Base-by-base conservation (phyloP, 441 rosid genomes). In the Biscutella laevigata region DNA sequence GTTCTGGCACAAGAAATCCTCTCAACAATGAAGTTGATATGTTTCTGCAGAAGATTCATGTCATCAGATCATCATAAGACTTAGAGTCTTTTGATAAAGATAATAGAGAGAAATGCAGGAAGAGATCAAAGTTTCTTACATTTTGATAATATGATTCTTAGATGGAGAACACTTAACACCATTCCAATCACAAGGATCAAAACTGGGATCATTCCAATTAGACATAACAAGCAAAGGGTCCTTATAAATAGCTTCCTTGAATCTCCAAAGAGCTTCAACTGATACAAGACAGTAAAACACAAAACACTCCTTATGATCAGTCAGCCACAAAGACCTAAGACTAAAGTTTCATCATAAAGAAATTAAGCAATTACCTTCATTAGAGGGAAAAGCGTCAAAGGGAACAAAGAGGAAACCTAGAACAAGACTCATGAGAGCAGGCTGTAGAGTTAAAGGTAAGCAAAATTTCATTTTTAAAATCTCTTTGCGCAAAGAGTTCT, bases 1-100 rank as follows among this genome's bases (percentile, higher is more conserved):
- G 57, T 34, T 92, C 94, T 11, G 86, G 86, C 32, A 92, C 81
- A 59, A 92, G 73, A 68, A 82, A 86, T 24, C 99, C 99, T 68
- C 71, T 81, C 33, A 92, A 36, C 42, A 75, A 78, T 14, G 77
- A 59, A 29, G 66, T 66, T 2, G 92, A 66, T 26, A 92, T 71
- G 68, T 88, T 88, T 78, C 99, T 88, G 80, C 75, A n/a, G n/a
- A 70, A 15, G 30, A 24, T 20, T n/a, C 48, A 53, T 13, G 24
- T 19, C 47, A 42, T 25, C 33, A 39, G 48, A 49, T 22, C 26
- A 25, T 35, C 36, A 32, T 11, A 12, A 20, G 0, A 25, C 7
- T n/a, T 33, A 10, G 26, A 28, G 12, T n/a, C 3, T 16, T 25
- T 9, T 30, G 4, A 7, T 4, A 11, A 34, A 21, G 37, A 25